Conservation (phyloP, 164 flowering plant genomes). For the Sedum album region DNA sequence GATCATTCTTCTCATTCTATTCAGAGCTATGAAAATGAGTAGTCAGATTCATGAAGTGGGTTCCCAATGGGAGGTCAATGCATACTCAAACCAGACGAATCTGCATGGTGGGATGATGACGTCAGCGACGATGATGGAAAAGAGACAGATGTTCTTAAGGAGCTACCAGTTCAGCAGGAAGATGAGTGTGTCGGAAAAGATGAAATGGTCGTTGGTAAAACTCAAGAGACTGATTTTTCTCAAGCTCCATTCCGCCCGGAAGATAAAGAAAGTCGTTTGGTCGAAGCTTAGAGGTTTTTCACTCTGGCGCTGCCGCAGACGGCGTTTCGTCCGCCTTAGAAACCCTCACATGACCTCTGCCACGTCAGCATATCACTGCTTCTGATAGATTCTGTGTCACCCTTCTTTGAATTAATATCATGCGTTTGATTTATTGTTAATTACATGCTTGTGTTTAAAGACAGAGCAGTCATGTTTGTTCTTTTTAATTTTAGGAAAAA, state of each 20-base stretch:
- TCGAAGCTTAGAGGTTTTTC: constrained; percentile 20
- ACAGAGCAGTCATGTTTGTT: too few relatives aligned
- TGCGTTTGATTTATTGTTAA: too few relatives aligned
- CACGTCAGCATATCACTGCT: too few relatives aligned
- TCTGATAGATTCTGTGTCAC: not conserved
- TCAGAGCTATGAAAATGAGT: not conserved
- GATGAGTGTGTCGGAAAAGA: constrained; percentile 33
- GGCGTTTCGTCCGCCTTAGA: not conserved
- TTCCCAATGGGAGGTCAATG: not conserved
- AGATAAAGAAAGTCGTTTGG: constrained; percentile 31
- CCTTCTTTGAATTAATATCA: too few relatives aligned
- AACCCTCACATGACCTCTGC: not conserved
- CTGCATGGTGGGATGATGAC: not conserved
- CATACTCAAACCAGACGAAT: not conserved
- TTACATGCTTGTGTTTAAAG: too few relatives aligned
- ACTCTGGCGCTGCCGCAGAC: not conserved
- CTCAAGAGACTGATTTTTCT: constrained; percentile 33
- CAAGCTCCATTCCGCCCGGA: constrained; percentile 31
- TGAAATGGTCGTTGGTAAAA: constrained; percentile 33
- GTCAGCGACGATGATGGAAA: constrained; percentile 25
- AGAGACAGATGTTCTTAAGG: constrained; percentile 60
- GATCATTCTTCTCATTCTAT: too few relatives aligned
- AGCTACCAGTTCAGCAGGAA: constrained; percentile 69
- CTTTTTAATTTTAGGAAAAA: too few relatives aligned
- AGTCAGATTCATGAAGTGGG: not conserved